Base-by-base conservation (phyloP, 83 land plant genomes). In the Diphasiastrum complanatum region DNA sequence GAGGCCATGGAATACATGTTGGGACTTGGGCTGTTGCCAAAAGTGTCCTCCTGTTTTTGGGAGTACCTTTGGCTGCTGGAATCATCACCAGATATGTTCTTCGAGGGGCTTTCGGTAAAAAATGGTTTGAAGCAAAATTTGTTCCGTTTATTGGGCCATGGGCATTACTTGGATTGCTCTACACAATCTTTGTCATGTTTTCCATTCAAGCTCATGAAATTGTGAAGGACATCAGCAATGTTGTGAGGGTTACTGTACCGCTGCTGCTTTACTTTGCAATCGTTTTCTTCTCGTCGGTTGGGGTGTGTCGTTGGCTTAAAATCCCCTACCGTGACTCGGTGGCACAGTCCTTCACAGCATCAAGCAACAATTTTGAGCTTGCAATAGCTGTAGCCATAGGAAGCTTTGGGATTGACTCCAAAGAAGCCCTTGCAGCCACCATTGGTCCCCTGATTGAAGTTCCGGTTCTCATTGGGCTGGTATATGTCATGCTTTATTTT, bases 351-450 rank as follows among this genome's bases (percentile, higher is more conserved):
- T 76, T 76, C 66, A 76, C 79, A 2, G 73, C 79, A 45, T 28
- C 79, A 4, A 67, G 79, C 51, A 74, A 76, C 61, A 76, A 76
- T 34, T 76, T 76, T 47, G 79, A 76, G 54, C 79, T 76, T 20
- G 79, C 72, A 29, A 74, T 73, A 14, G 79, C 79, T 28, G 78
- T 76, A n/a, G 78, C 72, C 1, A 79, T 76, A 29, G 68, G 79
- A 28, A 63, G 62, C 41, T 76, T 76, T 37, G 79, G 79, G 29
- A 67, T 74, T 6, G 73, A 76, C 51, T 61, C 73, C 0, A 53
- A 60, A 32, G 67, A 76, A 45, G 79, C 79, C 25, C 72, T 74
- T 37, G 73, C 79, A 10, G 79, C 79, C 30, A 74, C 72, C 32
- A 67, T 74, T 14, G 79, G 79, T n/a, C 79, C 79, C 28, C 31